Evolutionary conservation across 1,284 basidiomycete species (phyloP).

Genomic region (Pisolithus thermaeus): DNA sequence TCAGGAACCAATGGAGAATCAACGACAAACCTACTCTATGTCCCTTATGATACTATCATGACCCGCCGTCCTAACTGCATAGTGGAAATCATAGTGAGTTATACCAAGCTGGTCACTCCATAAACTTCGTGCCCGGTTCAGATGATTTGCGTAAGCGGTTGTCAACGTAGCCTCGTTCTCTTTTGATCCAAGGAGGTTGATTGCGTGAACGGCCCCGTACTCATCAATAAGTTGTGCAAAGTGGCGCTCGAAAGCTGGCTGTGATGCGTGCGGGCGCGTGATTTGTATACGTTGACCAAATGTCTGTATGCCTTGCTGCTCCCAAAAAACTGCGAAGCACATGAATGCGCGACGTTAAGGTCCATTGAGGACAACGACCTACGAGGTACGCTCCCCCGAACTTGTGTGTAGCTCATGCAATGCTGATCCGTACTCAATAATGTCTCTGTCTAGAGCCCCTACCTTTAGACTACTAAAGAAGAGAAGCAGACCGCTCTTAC

Average conservation of each 20-base stretch:
- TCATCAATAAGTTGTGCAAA: conserved; percentile 82
- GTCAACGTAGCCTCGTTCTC: conserved; percentile 90
- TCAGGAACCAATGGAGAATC: conserved; percentile 4
- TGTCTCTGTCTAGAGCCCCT: conserved; percentile 71
- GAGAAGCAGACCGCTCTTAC: conserved; percentile 34
- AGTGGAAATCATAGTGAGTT: conserved; percentile 95
- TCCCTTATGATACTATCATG: conserved; percentile 84
- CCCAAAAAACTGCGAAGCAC: conserved; percentile 81
- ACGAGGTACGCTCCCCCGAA: conserved; percentile 92
- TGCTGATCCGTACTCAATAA: conserved; percentile 81
- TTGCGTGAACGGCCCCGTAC: conserved; percentile 76
- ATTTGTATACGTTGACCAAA: conserved; percentile 90
- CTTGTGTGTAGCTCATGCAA: conserved; percentile 87
- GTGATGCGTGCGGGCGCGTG: conserved; percentile 91
- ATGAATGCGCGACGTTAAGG: conserved; percentile 10
- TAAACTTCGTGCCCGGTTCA: conserved; percentile 54
- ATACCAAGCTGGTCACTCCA: conserved; percentile 61
- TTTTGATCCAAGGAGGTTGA: conserved; percentile 85
- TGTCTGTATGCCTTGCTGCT: conserved; percentile 90
- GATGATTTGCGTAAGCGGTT: conserved; percentile 74
- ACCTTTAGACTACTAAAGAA: conserved; percentile 3
- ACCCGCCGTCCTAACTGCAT: conserved; percentile 74
- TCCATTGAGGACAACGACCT: conserved; percentile 32
- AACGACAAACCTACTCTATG: conserved; percentile 45
- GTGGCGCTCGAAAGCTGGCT: conserved; percentile 94